These are phyloP conservation scores for Rhodomyrtus tomentosa DNA, from an alignment of 345 rosid species.

Conservation along the genomic window DNA sequence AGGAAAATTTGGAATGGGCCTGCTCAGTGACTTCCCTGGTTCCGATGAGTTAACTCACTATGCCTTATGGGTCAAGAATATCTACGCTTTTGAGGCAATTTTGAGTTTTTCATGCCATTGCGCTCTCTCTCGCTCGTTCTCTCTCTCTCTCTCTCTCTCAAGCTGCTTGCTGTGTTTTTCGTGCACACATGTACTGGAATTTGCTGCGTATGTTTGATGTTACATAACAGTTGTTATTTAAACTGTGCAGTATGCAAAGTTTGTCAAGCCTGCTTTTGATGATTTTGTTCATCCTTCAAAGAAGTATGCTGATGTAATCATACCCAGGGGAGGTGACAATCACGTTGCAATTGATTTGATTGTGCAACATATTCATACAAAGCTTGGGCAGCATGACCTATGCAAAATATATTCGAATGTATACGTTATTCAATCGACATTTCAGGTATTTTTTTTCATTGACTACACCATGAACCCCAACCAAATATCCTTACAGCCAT, in stretches of 20 bases:
- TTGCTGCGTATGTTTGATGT: neutral
- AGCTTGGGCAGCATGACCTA: conserved; percentile 97
- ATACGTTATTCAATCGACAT: conserved; percentile 91
- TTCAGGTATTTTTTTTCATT: conserved; percentile 46
- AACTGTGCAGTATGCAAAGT: conserved; percentile 80
- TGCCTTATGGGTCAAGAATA: neutral
- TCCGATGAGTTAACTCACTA: neutral
- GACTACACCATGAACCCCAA: neutral
- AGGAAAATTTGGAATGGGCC: neutral
- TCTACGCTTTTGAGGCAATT: neutral
- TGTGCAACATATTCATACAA: conserved; percentile 93
- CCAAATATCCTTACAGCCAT: neutral
- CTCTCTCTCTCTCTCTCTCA: neutral
- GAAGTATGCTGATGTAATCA: conserved; percentile 93
- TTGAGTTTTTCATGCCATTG: neutral
- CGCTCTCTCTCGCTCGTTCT: neutral
- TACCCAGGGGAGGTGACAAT: conserved; percentile 99
- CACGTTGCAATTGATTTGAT: conserved; percentile 97
- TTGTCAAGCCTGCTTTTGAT: conserved; percentile 98
- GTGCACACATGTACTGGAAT: neutral
- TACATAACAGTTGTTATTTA: neutral
- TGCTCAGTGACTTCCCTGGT: neutral
- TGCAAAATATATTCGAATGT: conserved; percentile 96
- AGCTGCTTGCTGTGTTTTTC: neutral
- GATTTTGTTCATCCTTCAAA: conserved; percentile 98